Conservation (phyloP, 495 filamentous ascomycete genomes). For the Podospora fimiseda region DNA sequence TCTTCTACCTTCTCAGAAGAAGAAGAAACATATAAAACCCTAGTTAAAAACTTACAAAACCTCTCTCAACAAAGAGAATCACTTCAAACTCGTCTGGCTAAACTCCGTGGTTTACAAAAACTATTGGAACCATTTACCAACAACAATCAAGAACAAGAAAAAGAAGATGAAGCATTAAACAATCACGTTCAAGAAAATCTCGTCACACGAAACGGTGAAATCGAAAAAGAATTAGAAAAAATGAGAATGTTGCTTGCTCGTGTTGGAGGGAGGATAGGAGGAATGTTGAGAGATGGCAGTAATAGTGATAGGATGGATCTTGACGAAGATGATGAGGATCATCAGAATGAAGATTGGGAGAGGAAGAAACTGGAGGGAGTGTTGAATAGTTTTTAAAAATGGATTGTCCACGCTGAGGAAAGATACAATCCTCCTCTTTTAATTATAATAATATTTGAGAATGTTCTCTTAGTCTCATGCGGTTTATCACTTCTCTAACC, state of each 20-base stretch:
- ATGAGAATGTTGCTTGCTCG: constrained; percentile 71
- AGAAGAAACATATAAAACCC: not conserved
- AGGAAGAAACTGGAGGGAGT: constrained; percentile 35
- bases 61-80: constrained; percentile 29
- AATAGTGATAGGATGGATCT: constrained; percentile 16
- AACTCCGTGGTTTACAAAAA: not conserved
- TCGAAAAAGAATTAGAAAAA: constrained; percentile 65
- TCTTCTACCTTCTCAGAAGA: too few species aligned
- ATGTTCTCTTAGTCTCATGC: too few species aligned
- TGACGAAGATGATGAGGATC: constrained; percentile 16
- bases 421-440: too few species aligned
- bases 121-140: not conserved
- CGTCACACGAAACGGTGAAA: constrained; percentile 63
- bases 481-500: too few species aligned
- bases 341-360: constrained; percentile 29
- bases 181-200: constrained; percentile 68
- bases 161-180: constrained; percentile 4
- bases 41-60: not conserved
- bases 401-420: not conserved
- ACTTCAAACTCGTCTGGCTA: not conserved
- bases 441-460: too few species aligned
- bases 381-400: constrained; percentile 30
- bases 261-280: constrained; percentile 55
- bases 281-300: constrained; percentile 16
- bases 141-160: not conserved